Evolutionary conservation across 2,329 filamentous ascomycete species (phyloP).

Genomic region (Biscogniauxia mediterranea): DNA sequence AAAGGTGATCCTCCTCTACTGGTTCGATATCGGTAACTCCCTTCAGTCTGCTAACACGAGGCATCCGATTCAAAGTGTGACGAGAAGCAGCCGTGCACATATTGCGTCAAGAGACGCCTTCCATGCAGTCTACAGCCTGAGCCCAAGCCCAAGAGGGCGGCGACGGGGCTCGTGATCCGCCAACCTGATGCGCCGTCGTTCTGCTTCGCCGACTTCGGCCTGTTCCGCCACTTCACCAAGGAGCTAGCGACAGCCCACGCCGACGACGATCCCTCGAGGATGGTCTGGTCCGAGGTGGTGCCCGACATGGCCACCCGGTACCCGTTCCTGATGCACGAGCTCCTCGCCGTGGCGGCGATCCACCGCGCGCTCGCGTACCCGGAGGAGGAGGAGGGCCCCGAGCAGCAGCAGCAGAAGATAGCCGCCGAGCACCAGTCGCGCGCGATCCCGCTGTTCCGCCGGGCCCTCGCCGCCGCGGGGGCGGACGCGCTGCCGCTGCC

Average conservation of each 20-base stretch:
- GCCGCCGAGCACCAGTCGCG: conserved; percentile 24
- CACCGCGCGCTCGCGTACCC: conserved; percentile 14
- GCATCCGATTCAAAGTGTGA: conserved; percentile 20
- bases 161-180: neutral
- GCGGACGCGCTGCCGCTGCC: conserved; percentile 6
- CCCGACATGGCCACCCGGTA: conserved; percentile 20
- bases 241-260: conserved; percentile 17
- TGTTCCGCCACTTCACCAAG: conserved; percentile 25
- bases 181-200: conserved; percentile 13
- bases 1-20: conserved; percentile 1
- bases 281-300: conserved; percentile 20
- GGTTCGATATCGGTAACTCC: neutral
- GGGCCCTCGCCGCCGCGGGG: conserved; percentile 12
- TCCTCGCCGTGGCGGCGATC: conserved; percentile 24
- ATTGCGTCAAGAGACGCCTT: conserved; percentile 22
- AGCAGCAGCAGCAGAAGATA: conserved; percentile 12
- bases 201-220: conserved; percentile 18
- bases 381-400: conserved; percentile 3
- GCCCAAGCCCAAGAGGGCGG: conserved; percentile 4
- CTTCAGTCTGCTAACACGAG: neutral
- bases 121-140: conserved; percentile 20
- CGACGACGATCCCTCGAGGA: conserved; percentile 15
- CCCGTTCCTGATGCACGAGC: conserved; percentile 25
- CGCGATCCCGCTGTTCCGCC: conserved; percentile 22
- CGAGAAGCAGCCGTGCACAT: conserved; percentile 25